Conservation (phyloP, 192 early-diverging fungal genomes). For the Mortierella hygrophila region DNA sequence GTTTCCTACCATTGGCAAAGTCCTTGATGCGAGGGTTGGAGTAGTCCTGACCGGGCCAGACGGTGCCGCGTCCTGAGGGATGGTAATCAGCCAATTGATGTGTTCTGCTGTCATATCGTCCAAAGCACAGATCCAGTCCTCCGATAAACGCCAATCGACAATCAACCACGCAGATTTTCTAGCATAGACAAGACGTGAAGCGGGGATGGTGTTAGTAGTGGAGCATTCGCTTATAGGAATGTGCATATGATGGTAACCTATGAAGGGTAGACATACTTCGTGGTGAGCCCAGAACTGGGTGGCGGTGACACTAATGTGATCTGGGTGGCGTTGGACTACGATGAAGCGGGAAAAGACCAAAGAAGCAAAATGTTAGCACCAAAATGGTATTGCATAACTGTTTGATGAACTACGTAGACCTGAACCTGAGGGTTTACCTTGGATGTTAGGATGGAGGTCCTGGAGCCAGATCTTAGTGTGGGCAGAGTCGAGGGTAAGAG, state of each 20-base stretch:
- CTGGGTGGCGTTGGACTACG: conserved; percentile 86
- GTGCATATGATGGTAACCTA: not conserved
- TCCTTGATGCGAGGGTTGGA: conserved; percentile 91
- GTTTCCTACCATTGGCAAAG: conserved; percentile 63
- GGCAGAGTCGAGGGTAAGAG: conserved; percentile 80
- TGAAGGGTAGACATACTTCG: conserved; percentile 49
- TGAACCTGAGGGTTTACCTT: conserved; percentile 50
- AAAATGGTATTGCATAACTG: not conserved
- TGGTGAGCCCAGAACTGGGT: conserved; percentile 93
- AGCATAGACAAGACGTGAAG: not conserved
- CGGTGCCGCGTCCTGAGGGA: conserved; percentile 57
- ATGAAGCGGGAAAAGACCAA: not conserved
- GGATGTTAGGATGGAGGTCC: conserved; percentile 80
- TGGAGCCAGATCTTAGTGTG: conserved; percentile 84
- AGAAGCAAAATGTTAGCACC: not conserved
- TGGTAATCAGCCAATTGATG: conserved; percentile 84
- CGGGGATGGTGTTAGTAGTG: not conserved
- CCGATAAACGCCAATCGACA: conserved; percentile 83
- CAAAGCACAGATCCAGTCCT: conserved; percentile 86
- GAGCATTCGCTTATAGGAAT: not conserved
- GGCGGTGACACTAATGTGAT: conserved; percentile 78
- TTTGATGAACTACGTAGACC: not conserved
- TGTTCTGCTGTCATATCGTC: conserved; percentile 85
- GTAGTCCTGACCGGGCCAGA: conserved; percentile 88
- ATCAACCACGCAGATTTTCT: conserved; percentile 79